Conservation (phyloP, 257 asterid species). For the Salvia splendens region DNA sequence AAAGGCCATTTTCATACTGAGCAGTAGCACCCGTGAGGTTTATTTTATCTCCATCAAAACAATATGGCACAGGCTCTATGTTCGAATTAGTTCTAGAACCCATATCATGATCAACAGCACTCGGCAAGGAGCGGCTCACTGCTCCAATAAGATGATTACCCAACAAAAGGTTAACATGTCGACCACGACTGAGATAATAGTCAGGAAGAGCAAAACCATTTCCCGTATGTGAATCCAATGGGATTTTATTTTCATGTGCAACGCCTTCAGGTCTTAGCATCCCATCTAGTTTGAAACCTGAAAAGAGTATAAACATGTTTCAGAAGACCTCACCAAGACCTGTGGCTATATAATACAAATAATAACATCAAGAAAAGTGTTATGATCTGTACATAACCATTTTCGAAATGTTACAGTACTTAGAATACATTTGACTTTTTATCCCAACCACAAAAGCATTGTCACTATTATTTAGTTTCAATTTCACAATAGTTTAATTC, state of each 20-base stretch:
- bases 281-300: constrained; percentile 69
- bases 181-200: constrained; percentile 59
- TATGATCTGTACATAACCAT: constrained; percentile 20
- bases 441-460: constrained; percentile 16
- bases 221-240: constrained; percentile 52
- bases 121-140: constrained; percentile 73
- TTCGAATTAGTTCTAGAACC: constrained; percentile 53
- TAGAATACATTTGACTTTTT: constrained; percentile 9
- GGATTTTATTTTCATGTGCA: constrained; percentile 54
- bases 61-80: constrained; percentile 53
- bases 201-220: constrained; percentile 62
- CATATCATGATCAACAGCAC: constrained; percentile 59
- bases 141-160: constrained; percentile 62
- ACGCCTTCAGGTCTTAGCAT: constrained; percentile 44
- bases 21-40: constrained; percentile 62
- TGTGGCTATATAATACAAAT: background rate
- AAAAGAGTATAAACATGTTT: constrained; percentile 20
- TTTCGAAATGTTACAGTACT: background rate
- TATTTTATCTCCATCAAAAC: constrained; percentile 59
- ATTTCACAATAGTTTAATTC: background rate
- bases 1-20: constrained; percentile 82
- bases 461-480: background rate
- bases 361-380: constrained; percentile 4
- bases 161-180: constrained; percentile 43
- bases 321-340: constrained; percentile 13